phyloP scores from a whole-genome alignment of 2,329 filamentous ascomycete genomes.

The Colletotrichum camelliae region DNA sequence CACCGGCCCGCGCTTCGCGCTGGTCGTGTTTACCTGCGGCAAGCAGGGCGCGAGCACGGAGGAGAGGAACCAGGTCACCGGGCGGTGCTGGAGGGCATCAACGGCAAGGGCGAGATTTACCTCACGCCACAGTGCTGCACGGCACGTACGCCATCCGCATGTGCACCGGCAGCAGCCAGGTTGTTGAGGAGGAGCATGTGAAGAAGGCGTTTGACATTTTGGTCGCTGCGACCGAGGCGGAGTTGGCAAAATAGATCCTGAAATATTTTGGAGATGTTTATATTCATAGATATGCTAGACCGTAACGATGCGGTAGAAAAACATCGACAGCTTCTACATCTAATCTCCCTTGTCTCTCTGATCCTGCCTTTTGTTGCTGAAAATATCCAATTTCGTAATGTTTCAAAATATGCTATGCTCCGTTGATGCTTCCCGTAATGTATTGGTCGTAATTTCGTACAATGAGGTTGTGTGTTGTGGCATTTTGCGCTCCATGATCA shows the following conservation, averaged over 20 bases:
- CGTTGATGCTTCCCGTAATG: not conserved
- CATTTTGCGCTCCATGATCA: not conserved
- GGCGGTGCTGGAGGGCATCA: conserved; percentile 76
- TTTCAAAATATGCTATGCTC: not conserved
- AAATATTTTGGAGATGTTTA: not conserved
- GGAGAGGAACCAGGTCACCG: conserved; percentile 71
- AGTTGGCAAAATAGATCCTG: conserved; percentile 33
- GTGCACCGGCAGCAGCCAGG: conserved; percentile 71
- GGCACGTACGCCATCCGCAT: conserved; percentile 82
- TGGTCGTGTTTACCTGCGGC: conserved; percentile 76
- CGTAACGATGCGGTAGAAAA: not conserved
- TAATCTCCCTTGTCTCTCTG: not conserved
- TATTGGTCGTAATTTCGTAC: not conserved
- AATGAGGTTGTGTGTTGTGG: not conserved
- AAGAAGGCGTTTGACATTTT: conserved; percentile 76
- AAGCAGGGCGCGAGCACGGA: conserved; percentile 38
- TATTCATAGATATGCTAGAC: not conserved
- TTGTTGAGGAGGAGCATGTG: conserved; percentile 75
- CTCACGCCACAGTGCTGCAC: conserved; percentile 77
- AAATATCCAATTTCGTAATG: not conserved
- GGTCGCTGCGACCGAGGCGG: conserved; percentile 66
- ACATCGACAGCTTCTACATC: not conserved
- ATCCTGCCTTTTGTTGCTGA: not conserved
- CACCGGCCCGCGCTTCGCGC: conserved; percentile 75
- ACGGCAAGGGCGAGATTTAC: conserved; percentile 78